phyloP scores from a whole-genome alignment of 2,329 filamentous ascomycete species.

The Ophiostoma angusticollis region DNA sequence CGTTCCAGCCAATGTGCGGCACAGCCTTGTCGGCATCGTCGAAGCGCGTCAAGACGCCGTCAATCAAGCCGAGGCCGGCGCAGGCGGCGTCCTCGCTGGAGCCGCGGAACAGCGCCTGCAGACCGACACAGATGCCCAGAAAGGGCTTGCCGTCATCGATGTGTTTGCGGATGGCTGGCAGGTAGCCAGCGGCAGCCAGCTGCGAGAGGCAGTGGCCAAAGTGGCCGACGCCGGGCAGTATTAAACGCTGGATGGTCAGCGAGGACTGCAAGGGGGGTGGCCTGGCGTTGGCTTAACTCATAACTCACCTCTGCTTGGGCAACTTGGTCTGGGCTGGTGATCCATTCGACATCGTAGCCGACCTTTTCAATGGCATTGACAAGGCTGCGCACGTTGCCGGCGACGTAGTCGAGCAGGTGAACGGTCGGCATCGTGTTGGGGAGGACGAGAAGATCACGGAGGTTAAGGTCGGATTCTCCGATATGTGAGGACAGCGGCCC shows the following conservation, averaged over 20 bases:
- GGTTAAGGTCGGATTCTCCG: too few species aligned
- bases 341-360: constrained; percentile 87
- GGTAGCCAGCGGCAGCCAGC: constrained; percentile 67
- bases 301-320: constrained; percentile 64
- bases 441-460: neutral
- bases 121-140: constrained; percentile 91
- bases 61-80: constrained; percentile 63
- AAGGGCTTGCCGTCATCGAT: constrained; percentile 90
- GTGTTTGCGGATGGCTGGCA: constrained; percentile 70
- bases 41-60: constrained; percentile 61
- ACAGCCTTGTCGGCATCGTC: constrained; percentile 69
- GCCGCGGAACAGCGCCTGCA: constrained; percentile 80
- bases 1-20: constrained; percentile 99
- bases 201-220: constrained; percentile 92
- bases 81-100: constrained; percentile 66
- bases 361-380: constrained; percentile 96
- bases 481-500: neutral
- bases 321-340: constrained; percentile 74
- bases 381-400: constrained; percentile 88
- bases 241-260: constrained; percentile 55
- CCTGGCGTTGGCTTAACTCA: too few species aligned
- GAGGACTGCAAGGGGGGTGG: neutral
- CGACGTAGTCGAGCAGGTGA: constrained; percentile 76
- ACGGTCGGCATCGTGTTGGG: constrained; percentile 42
- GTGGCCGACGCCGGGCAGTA: constrained; percentile 91